These are phyloP conservation scores for Fraxinus greggii DNA, from an alignment of 305 asterid genomes.

Conservation along the genomic window DNA sequence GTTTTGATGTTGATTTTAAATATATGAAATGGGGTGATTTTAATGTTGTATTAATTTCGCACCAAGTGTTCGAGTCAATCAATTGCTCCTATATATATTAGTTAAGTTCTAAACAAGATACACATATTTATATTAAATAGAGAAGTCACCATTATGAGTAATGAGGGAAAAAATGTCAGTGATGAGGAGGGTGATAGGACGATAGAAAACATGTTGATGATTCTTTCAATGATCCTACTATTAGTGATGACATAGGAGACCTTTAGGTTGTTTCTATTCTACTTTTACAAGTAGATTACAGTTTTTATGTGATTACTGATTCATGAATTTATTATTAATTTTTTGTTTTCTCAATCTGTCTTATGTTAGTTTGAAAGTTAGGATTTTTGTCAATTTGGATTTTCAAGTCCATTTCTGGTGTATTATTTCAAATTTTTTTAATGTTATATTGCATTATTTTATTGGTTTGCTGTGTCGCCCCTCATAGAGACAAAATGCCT, in stretches of 20 bases:
- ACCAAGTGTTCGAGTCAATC: slow-evolving; percentile 1
- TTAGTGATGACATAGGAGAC: not conserved
- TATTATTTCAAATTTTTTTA: not conserved
- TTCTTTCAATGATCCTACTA: not conserved
- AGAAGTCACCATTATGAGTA: not conserved
- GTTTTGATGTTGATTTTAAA: not conserved
- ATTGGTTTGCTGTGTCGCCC: not conserved
- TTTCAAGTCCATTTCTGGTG: not conserved
- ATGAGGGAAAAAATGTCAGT: not conserved
- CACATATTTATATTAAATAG: not conserved
- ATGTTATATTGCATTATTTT: not conserved
- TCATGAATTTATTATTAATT: not conserved
- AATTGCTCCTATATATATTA: not conserved
- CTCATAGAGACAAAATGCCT: not conserved
- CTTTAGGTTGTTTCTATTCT: not conserved
- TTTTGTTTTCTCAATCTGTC: not conserved
- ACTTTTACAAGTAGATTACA: not conserved
- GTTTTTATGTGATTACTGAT: not conserved
- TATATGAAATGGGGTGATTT: not conserved
- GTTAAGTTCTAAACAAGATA: not conserved
- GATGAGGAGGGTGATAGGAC: not conserved
- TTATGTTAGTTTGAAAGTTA: not conserved
- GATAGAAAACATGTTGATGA: not conserved
- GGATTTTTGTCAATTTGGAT: not conserved
- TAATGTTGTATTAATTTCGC: not conserved